These are phyloP conservation scores for Yamagishiella unicocca DNA, from an alignment of 139 green algal species.

Conservation along the genomic window DNA sequence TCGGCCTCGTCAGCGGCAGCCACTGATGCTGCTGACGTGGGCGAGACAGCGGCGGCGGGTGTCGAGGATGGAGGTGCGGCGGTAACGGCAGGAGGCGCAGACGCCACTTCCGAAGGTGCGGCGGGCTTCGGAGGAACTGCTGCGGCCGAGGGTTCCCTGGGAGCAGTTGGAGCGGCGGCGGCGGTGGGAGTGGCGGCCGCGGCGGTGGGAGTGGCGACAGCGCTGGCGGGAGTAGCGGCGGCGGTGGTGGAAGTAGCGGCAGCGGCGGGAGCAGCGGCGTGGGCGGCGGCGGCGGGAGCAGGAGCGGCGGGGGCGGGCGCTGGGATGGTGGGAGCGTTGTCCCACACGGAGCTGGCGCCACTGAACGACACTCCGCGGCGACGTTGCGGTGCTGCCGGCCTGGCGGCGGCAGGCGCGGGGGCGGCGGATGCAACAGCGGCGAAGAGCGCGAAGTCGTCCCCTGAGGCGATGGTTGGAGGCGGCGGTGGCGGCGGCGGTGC, in stretches of 20 bases:
- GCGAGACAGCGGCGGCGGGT: too few species aligned
- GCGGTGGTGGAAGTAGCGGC: background rate
- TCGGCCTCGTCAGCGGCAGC: too few species aligned
- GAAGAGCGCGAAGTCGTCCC: conserved; percentile 34
- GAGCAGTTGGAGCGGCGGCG: too few species aligned
- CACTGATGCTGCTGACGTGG: too few species aligned
- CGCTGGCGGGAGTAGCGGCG: background rate
- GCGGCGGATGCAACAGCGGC: background rate
- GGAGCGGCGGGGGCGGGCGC: background rate
- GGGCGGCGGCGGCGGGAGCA: background rate
- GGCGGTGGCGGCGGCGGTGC: background rate
- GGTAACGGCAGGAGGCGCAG: too few species aligned
- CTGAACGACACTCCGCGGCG: background rate
- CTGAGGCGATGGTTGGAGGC: background rate
- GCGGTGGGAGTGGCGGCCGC: too few species aligned
- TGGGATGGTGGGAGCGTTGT: background rate
- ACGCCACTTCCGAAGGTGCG: too few species aligned
- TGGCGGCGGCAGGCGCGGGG: background rate
- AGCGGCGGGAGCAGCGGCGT: background rate
- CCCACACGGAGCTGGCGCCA: background rate
- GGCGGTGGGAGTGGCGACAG: background rate
- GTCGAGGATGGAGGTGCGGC: too few species aligned
- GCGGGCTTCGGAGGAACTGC: too few species aligned
- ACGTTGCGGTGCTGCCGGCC: background rate
- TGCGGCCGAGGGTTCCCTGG: too few species aligned